phyloP scores from a whole-genome alignment of 2,329 filamentous ascomycete genomes.

The Pseudodiploospora longispora region DNA sequence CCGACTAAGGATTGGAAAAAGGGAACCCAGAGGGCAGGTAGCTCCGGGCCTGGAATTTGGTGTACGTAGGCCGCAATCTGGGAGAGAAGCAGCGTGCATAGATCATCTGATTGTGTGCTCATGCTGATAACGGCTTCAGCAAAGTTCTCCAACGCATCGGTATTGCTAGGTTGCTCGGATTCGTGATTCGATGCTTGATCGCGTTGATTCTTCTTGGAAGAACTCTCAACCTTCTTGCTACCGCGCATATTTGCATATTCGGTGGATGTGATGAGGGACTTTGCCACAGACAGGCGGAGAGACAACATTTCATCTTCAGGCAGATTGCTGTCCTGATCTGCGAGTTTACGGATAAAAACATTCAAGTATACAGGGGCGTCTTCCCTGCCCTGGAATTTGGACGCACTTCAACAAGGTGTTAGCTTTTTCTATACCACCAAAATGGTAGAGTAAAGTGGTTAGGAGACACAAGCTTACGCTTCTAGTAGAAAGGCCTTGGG shows the following conservation, averaged over 20 bases:
- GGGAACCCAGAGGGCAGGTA: constrained; percentile 21
- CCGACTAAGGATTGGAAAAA: constrained; percentile 16
- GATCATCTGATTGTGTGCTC: constrained; percentile 11
- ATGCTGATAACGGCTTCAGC: constrained; percentile 6
- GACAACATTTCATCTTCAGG: neutral
- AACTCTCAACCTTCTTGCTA: neutral
- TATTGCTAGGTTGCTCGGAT: neutral
- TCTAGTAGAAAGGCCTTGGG: constrained; percentile 4
- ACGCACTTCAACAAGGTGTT: constrained; percentile 1
- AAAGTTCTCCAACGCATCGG: constrained; percentile 6
- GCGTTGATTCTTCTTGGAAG: neutral
- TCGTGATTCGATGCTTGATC: neutral
- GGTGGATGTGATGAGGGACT: constrained; percentile 1
- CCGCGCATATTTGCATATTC: constrained; percentile 6
- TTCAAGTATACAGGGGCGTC: constrained; percentile 5
- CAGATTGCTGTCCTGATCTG: neutral
- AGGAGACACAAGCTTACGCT: constrained; percentile 5
- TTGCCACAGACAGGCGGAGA: constrained; percentile 5
- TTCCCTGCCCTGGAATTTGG: constrained; percentile 2
- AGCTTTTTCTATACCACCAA: no score
- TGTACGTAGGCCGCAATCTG: constrained; percentile 11
- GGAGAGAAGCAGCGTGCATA: constrained; percentile 12
- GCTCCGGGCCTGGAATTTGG: constrained; percentile 10
- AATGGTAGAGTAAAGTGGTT: neutral
- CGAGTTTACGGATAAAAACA: constrained; percentile 6